A percentile compares a stretch with the other conserved stretches of the same genome.
phyloP scores from a whole-genome alignment of 202 grass and related monocot genomes.

The Sporobolus alterniflorus region DNA sequence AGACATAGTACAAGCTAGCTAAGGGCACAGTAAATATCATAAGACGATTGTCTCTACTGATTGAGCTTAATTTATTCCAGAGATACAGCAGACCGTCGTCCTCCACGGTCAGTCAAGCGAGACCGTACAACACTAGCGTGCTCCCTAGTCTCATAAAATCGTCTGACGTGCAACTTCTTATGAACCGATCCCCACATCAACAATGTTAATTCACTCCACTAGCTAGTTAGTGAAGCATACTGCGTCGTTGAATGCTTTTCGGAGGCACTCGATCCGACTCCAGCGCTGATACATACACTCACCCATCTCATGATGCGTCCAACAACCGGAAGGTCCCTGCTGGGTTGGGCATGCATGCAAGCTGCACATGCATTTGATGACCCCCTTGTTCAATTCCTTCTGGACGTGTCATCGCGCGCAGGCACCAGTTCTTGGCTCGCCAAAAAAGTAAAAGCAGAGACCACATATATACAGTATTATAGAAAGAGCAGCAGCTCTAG shows the following conservation, averaged over 20 bases:
- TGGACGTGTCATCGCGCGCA: background rate
- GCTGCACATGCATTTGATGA: background rate
- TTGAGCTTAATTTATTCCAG: background rate
- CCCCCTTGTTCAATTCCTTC: background rate
- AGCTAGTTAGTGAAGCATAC: too few species aligned
- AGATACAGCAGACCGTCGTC: background rate
- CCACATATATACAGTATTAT: background rate
- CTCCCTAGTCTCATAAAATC: background rate
- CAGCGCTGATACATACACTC: background rate
- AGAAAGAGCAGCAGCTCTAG: background rate
- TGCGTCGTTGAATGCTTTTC: background rate
- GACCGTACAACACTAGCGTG: background rate
- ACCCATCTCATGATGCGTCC: background rate
- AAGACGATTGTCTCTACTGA: background rate
- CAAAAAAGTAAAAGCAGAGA: constrained; percentile 16
- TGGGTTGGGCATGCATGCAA: too few species aligned
- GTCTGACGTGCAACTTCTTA: background rate
- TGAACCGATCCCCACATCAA: background rate
- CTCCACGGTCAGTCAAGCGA: background rate
- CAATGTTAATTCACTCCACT: background rate
- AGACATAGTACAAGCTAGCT: background rate
- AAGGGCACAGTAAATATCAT: background rate
- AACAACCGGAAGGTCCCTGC: background rate
- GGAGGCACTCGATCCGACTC: background rate
- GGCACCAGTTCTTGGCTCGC: constrained; percentile 1